Conservation (phyloP, 2,329 filamentous ascomycete species). For the Penicillium hordei region DNA sequence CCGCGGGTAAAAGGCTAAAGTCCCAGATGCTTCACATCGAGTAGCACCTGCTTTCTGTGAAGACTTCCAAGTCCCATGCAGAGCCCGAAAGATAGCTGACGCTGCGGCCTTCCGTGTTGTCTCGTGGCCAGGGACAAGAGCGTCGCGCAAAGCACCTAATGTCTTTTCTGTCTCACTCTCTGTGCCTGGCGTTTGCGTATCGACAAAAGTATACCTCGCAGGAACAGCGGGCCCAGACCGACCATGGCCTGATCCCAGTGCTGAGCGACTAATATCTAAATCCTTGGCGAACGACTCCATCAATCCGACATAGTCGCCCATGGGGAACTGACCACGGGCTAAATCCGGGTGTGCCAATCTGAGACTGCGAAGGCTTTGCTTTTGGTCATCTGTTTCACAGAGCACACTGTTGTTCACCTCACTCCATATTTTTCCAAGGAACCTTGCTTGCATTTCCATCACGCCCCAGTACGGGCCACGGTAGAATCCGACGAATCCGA, state of each 20-base stretch:
- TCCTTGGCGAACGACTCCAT: slow-evolving; percentile 68
- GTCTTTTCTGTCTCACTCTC: slow-evolving; percentile 43
- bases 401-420: slow-evolving; percentile 10
- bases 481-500: slow-evolving; percentile 83
- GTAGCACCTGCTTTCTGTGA: slow-evolving; percentile 45
- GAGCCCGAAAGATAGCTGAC: slow-evolving; percentile 66
- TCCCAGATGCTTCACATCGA: slow-evolving; percentile 57
- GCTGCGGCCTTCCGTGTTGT: slow-evolving; percentile 57
- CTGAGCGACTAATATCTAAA: slow-evolving; percentile 52
- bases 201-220: slow-evolving; percentile 49
- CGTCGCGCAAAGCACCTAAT: slow-evolving; percentile 47
- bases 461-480: slow-evolving; percentile 82
- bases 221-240: slow-evolving; percentile 52
- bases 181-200: slow-evolving; percentile 23
- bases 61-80: slow-evolving; percentile 69
- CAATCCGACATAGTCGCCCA: slow-evolving; percentile 76
- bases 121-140: slow-evolving; percentile 41
- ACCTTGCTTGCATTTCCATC: slow-evolving; percentile 80
- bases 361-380: slow-evolving; percentile 26
- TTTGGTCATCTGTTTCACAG: slow-evolving; percentile 25
- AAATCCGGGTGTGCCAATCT: slow-evolving; percentile 16
- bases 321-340: slow-evolving; percentile 68
- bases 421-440: slow-evolving; percentile 63
- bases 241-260: slow-evolving; percentile 36
- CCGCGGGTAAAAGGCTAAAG: slow-evolving; percentile 64